Base-by-base conservation (phyloP, 306 rosid genomes). In the Begonia peltatifolia region DNA sequence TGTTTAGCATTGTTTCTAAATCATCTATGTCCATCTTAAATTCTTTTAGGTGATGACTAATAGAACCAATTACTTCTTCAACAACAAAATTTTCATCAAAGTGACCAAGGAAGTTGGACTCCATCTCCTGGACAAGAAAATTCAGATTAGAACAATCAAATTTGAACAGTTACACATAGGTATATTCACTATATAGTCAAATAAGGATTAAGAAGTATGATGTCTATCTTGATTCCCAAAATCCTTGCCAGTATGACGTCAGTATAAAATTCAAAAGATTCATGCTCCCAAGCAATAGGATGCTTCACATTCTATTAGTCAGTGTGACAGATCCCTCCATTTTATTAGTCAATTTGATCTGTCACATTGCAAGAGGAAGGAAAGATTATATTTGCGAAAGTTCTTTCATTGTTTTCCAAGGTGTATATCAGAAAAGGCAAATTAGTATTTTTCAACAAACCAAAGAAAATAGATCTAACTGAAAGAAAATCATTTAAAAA, bases 1-100 rank as follows among this genome's bases (percentile, higher is more conserved):
- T 54, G 25, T 23, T 46, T 53, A 83, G 62, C 58, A 70, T 73
- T 68, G 79, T 84, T 74, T 75, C 62, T 64, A 86, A 72, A 73
- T 61, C 65, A 50, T 63, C 66, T 14, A 83, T 54, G 72, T 69
- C 81, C 43, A 48, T 52, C 71, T 65, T 44, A 53, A 79, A 74
- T 54, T 81, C 74, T 66, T 79, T 74, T 52, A 86, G 74, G 46
- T 79, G 74, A 75, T 62, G 77, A 69, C 62, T 67, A 64, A 76
- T 59, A 13, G 65, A 70, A 69, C 49, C 49, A 42, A 55, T 62
- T 30, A 30, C 38, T 56, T 3, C 52, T 56, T 65, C 86, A 68
- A 52, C 58, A 18, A 61, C 56, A 64, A 63, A 52, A 60, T 73
- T 59, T 68, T 79, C 81, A 47, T 71, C 80, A 60, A 47, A 44